Evolutionary conservation across 2,329 filamentous ascomycete species (phyloP).

Genomic region (Colletotrichum endophyticum): DNA sequence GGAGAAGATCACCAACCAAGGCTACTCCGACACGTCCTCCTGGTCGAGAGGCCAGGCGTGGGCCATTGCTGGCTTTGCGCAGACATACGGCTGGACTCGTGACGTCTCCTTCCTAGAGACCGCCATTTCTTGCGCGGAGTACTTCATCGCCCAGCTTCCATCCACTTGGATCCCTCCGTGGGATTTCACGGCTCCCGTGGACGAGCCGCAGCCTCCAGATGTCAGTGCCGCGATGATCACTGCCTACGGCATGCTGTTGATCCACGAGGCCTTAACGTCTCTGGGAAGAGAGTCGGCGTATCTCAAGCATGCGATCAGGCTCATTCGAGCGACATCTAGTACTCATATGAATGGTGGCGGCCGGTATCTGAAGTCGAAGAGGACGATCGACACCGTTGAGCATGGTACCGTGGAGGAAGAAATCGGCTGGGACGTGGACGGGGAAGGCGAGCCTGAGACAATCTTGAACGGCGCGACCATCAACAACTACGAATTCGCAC

Average conservation of each 20-base stretch:
- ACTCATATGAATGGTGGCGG: slow-evolving; percentile 26
- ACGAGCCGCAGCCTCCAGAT: slow-evolving; percentile 33
- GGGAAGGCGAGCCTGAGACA: slow-evolving; percentile 39
- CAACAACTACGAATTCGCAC: slow-evolving; percentile 50
- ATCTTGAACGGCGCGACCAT: slow-evolving; percentile 51
- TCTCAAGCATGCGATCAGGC: slow-evolving; percentile 28
- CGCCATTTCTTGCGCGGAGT: slow-evolving; percentile 45
- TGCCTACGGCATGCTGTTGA: slow-evolving; percentile 41
- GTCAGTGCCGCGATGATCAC: slow-evolving; percentile 42
- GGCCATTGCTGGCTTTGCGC: slow-evolving; percentile 51
- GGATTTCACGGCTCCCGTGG: slow-evolving; percentile 47
- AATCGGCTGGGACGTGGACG: slow-evolving; percentile 23
- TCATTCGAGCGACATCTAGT: slow-evolving; percentile 28
- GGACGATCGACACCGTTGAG: slow-evolving; percentile 27
- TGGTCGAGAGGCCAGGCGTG: slow-evolving; percentile 56
- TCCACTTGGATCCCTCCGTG: slow-evolving; percentile 47
- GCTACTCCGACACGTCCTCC: slow-evolving; percentile 44
- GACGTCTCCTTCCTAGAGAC: slow-evolving; percentile 45
- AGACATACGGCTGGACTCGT: slow-evolving; percentile 51
- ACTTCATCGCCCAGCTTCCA: slow-evolving; percentile 45
- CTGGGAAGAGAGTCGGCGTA: slow-evolving; percentile 27
- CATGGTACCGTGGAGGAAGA: slow-evolving; percentile 17
- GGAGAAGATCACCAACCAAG: slow-evolving; percentile 51
- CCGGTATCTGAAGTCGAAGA: slow-evolving; percentile 6
- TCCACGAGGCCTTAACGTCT: slow-evolving; percentile 30